Evolutionary conservation across 352 stramenopile genomes (phyloP).

Genomic region (Globisporangium nunn): DNA sequence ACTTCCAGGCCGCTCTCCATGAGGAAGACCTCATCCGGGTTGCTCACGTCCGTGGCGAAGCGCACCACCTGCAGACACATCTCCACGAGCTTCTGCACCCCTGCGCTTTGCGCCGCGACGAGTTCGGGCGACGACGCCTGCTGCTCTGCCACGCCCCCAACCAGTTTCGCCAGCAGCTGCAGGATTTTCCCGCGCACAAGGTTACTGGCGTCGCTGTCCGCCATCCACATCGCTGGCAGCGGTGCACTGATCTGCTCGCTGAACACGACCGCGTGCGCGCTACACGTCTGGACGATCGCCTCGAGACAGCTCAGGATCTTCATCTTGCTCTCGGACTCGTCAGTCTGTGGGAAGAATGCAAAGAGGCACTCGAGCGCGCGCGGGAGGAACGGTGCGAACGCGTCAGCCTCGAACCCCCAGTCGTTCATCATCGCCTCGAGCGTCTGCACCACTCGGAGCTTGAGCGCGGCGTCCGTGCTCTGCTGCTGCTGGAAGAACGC

Average conservation of each 20-base stretch:
- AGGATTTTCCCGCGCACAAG: conserved; percentile 79
- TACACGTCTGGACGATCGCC: conserved; percentile 60
- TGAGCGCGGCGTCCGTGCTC: conserved; percentile 52
- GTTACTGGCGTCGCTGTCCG: conserved; percentile 68
- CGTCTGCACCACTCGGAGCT: conserved; percentile 68
- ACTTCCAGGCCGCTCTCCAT: conserved; percentile 80
- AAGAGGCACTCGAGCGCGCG: conserved; percentile 58
- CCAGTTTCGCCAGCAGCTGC: conserved; percentile 59
- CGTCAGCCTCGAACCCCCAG: conserved; percentile 72
- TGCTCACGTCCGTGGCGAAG: conserved; percentile 67
- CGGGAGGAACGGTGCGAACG: conserved; percentile 63
- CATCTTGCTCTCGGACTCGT: conserved; percentile 72
- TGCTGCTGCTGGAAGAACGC: conserved; percentile 21
- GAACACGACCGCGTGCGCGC: conserved; percentile 32
- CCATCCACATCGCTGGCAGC: conserved; percentile 63
- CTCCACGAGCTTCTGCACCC: conserved; percentile 36
- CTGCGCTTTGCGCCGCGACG: conserved; percentile 1
- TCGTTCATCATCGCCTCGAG: conserved; percentile 76
- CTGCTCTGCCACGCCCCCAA: conserved; percentile 48
- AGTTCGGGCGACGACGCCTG: conserved; percentile 5
- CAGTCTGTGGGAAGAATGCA: conserved; percentile 51
- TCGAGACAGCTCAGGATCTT: conserved; percentile 72
- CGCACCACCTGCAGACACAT: conserved; percentile 71
- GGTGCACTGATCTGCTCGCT: conserved; percentile 62
- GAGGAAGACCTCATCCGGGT: conserved; percentile 79